phyloP scores from a whole-genome alignment of 805 yeast genomes.

The Wickerhamiella cacticola region DNA sequence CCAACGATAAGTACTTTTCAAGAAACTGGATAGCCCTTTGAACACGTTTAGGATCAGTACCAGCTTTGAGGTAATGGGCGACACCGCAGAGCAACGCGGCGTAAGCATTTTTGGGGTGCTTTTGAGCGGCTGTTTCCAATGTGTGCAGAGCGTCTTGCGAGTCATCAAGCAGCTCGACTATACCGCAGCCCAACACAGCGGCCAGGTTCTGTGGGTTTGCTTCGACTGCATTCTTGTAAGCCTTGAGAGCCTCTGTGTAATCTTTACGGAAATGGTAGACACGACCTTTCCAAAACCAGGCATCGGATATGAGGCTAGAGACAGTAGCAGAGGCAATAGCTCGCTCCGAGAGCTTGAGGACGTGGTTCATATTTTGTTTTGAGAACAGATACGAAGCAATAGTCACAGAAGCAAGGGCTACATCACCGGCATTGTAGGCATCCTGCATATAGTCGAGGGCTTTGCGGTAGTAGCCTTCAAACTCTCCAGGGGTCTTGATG shows the following conservation, averaged over 20 bases:
- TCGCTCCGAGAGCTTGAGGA: constrained; percentile 43
- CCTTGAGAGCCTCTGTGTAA: constrained; percentile 54
- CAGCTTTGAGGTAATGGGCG: constrained; percentile 46
- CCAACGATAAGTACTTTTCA: constrained; percentile 56
- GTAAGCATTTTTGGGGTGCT: constrained; percentile 59
- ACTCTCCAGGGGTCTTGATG: constrained; percentile 41
- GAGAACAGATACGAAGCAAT: constrained; percentile 64
- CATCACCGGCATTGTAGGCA: constrained; percentile 37
- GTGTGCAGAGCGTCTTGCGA: constrained; percentile 79
- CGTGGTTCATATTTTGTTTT: constrained; percentile 45
- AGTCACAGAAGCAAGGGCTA: constrained; percentile 47
- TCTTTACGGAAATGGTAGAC: constrained; percentile 50
- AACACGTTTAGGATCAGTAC: constrained; percentile 20
- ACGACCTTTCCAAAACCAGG: constrained; percentile 78
- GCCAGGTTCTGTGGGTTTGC: constrained; percentile 47
- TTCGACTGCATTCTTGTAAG: constrained; percentile 60
- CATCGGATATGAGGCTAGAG: constrained; percentile 43
- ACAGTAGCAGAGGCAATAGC: constrained; percentile 34
- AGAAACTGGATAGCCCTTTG: constrained; percentile 48
- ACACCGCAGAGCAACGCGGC: constrained; percentile 59
- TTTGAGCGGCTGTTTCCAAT: constrained; percentile 59
- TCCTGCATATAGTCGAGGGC: constrained; percentile 41
- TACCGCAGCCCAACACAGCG: constrained; percentile 75
- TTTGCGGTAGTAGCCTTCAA: constrained; percentile 43
- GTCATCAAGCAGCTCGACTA: constrained; percentile 64